These are phyloP conservation scores for Ligustrum vulgare DNA, from an alignment of 257 asterid species.

Conservation along the genomic window DNA sequence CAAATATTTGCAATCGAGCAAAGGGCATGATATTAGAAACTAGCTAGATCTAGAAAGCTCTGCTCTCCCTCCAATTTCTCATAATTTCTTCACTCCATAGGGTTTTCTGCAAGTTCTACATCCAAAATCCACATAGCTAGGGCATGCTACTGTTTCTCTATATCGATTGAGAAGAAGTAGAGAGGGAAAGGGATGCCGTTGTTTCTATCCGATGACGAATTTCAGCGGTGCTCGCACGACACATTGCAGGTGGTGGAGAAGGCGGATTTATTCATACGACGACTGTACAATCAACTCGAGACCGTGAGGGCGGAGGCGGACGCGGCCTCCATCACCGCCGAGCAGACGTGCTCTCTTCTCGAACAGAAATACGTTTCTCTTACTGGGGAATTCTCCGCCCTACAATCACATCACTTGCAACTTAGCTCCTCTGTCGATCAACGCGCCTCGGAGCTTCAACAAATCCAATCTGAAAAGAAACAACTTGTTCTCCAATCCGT, in stretches of 20 bases:
- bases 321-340: constrained; percentile 85
- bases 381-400: constrained; percentile 48
- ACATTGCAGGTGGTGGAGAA: constrained; percentile 61
- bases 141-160: neutral
- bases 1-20: no score
- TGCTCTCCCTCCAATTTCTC: constrained; percentile 20
- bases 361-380: constrained; percentile 84
- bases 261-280: constrained; percentile 80
- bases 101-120: neutral
- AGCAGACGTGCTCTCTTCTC: constrained; percentile 76
- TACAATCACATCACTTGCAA: constrained; percentile 57
- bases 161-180: neutral
- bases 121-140: constrained; percentile 6
- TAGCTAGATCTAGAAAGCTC: neutral
- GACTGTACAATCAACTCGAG: constrained; percentile 62
- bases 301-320: constrained; percentile 83
- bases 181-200: constrained; percentile 57
- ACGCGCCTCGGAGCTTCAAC: constrained; percentile 51
- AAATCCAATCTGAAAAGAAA: constrained; percentile 58
- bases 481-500: constrained; percentile 59
- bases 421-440: constrained; percentile 46
- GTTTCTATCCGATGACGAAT: constrained; percentile 80
- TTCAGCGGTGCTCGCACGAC: constrained; percentile 56
- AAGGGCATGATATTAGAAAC: no score
- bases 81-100: constrained; percentile 8